Base-by-base conservation (phyloP, 176 grass and related monocot genomes). In the Eleusine indica region DNA sequence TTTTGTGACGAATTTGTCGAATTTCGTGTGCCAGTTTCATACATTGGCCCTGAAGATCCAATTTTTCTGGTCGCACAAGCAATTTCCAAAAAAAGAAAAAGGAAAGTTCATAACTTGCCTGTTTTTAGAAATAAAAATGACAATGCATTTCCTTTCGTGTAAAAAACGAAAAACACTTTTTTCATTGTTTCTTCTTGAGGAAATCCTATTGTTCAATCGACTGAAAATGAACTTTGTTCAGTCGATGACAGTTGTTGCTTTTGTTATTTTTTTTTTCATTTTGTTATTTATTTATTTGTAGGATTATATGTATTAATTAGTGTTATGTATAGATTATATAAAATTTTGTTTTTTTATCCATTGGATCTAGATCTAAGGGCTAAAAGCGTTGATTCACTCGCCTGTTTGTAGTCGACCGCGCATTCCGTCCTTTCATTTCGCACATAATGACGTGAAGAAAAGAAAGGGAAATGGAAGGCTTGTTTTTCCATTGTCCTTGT, bases 101-200 rank as follows among this genome's bases (percentile, higher is more conserved):
- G n/a, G 19, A 13, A 40, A 40, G 39, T 42, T 43, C 49, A 58
- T 57, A 8, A 5, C 21, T 5, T 30, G 30, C 37, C 60, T 63
- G 10, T 63, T 29, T 25, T 63, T 63, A 19, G 21, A 60, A 71
- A 44, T 38, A 29, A 63, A 62, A 53, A 15, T 13, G 22, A 37
- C 40, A 73, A 14, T 15, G 53, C 38, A 46, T 80, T 25, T 25
- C 77, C 14, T 82, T 62, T 82, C 63, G 5, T 66, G 42, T 25
- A 12, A 68, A 68, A 67, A 52, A 68, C 5, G 28, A 3, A 32
- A 73, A 9, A 22, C 73, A 22, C 52, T 9, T 35, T 48, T 68
- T 79, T 10, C 53, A 21, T 18, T 57, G 14, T 40, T 16, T 7
- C 22, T 74, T 30, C 19, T 51, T 51, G 7, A 25, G 25, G 25